Conservation (phyloP, 2,329 filamentous ascomycete species). For the Emergomyces orientalis region DNA sequence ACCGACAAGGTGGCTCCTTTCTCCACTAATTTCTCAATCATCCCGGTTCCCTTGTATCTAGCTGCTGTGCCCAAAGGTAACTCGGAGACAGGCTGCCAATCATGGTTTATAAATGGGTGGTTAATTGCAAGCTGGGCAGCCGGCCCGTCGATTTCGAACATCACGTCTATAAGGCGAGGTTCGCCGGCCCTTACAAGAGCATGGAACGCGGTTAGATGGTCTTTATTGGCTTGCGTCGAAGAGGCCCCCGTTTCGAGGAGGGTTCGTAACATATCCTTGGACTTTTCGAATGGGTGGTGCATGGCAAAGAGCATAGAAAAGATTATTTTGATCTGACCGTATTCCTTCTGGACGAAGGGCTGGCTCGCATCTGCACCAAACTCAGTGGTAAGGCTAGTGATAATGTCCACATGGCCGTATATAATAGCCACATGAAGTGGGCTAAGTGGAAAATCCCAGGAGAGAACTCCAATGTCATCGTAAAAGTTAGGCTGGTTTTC, state of each 20-base stretch:
- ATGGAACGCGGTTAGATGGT: constrained; percentile 54
- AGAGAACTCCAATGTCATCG: constrained; percentile 59
- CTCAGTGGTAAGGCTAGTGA: constrained; percentile 57
- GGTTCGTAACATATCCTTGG: constrained; percentile 48
- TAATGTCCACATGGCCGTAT: constrained; percentile 58
- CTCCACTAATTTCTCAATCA: constrained; percentile 52
- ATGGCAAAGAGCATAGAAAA: constrained; percentile 57
- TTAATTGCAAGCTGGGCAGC: constrained; percentile 52
- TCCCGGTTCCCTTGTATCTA: constrained; percentile 38
- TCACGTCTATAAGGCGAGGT: constrained; percentile 27
- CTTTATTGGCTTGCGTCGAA: constrained; percentile 57
- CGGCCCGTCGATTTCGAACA: constrained; percentile 46
- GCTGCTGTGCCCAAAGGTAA: background rate
- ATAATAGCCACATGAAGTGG: constrained; percentile 72
- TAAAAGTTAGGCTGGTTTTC: constrained; percentile 62
- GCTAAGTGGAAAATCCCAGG: constrained; percentile 68
- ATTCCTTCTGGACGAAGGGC: constrained; percentile 47
- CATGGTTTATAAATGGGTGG: constrained; percentile 48
- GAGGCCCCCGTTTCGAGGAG: constrained; percentile 60
- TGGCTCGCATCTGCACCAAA: constrained; percentile 62
- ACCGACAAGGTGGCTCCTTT: constrained; percentile 50
- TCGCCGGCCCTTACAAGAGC: constrained; percentile 39
- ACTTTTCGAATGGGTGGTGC: constrained; percentile 50
- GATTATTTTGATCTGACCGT: constrained; percentile 45
- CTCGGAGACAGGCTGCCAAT: constrained; percentile 47